These are phyloP conservation scores for Filobasidium uniguttulatum DNA, from an alignment of 1,284 basidiomycete species.

Conservation along the genomic window DNA sequence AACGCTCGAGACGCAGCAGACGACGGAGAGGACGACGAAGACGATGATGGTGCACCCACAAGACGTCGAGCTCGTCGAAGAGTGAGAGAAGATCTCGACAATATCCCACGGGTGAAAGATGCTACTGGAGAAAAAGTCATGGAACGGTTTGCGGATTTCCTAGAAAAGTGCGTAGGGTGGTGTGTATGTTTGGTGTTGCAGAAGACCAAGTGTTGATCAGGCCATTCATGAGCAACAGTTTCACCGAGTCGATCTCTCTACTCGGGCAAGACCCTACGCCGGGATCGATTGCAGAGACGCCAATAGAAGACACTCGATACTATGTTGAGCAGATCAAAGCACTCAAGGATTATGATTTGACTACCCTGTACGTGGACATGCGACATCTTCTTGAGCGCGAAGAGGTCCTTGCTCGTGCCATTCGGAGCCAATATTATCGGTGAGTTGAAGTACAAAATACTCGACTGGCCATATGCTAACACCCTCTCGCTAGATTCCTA, in stretches of 20 bases:
- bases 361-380: slow-evolving; percentile 93
- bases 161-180: slow-evolving; percentile 56
- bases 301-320: slow-evolving; percentile 34
- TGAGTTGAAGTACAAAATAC: slow-evolving; percentile 18
- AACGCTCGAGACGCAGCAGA: background rate
- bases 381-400: slow-evolving; percentile 78
- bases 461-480: background rate
- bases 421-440: slow-evolving; percentile 88
- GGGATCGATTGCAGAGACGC: slow-evolving; percentile 41
- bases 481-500: slow-evolving; percentile 50
- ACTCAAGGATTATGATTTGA: slow-evolving; percentile 83
- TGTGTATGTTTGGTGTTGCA: too few species aligned
- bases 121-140: slow-evolving; percentile 83
- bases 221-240: too few species aligned
- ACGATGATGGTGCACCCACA: slow-evolving; percentile 4
- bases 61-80: slow-evolving; percentile 2
- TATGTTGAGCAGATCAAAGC: slow-evolving; percentile 86
- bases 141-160: slow-evolving; percentile 76
- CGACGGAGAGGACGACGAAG: slow-evolving; percentile 5
- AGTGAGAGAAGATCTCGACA: slow-evolving; percentile 4
- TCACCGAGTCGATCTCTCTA: slow-evolving; percentile 61
- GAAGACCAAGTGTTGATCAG: too few species aligned
- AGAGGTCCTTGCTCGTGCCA: slow-evolving; percentile 80
- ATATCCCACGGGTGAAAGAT: slow-evolving; percentile 56
- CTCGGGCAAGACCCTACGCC: slow-evolving; percentile 58